Evolutionary conservation across 306 rosid species (phyloP).

Genomic region (Malus domestica): DNA sequence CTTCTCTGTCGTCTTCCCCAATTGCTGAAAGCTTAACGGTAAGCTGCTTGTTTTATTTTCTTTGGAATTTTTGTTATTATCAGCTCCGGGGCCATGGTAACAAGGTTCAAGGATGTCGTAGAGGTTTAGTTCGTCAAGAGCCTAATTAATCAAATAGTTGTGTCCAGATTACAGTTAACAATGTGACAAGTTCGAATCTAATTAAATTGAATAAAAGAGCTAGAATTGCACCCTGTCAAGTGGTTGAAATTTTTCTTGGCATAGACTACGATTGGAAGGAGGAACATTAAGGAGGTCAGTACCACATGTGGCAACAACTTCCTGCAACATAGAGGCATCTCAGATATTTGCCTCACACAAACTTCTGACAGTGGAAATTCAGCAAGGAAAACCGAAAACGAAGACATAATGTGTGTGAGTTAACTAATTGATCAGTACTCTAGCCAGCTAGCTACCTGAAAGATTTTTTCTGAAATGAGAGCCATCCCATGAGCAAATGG

Average conservation of each 20-base stretch:
- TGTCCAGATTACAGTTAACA: neutral
- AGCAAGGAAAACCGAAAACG: neutral
- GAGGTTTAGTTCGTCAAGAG: slow-evolving; percentile 38
- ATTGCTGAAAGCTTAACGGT: slow-evolving; percentile 53
- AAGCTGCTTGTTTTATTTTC: slow-evolving; percentile 7
- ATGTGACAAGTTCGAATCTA: neutral
- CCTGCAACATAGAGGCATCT: slow-evolving; percentile 21
- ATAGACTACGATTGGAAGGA: neutral
- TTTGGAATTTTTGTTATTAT: neutral
- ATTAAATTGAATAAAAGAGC: neutral
- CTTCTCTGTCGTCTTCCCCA: slow-evolving; percentile 52
- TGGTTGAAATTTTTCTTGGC: slow-evolving; percentile 14
- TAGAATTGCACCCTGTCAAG: slow-evolving; percentile 25
- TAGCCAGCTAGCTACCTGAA: slow-evolving; percentile 25
- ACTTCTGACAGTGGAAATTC: neutral
- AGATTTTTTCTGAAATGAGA: slow-evolving; percentile 56
- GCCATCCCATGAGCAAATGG: slow-evolving; percentile 90
- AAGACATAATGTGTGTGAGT: neutral
- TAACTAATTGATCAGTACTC: neutral
- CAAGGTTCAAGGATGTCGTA: slow-evolving; percentile 70
- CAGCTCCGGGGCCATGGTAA: slow-evolving; percentile 27
- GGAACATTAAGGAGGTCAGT: slow-evolving; percentile 22
- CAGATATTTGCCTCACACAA: neutral
- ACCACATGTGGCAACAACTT: slow-evolving; percentile 34
- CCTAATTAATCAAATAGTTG: slow-evolving; percentile 20